A percentile compares a stretch with the other conserved stretches of the same genome.
phyloP scores from a whole-genome alignment of 2,329 filamentous ascomycete genomes.

The Phialophora tarda region DNA sequence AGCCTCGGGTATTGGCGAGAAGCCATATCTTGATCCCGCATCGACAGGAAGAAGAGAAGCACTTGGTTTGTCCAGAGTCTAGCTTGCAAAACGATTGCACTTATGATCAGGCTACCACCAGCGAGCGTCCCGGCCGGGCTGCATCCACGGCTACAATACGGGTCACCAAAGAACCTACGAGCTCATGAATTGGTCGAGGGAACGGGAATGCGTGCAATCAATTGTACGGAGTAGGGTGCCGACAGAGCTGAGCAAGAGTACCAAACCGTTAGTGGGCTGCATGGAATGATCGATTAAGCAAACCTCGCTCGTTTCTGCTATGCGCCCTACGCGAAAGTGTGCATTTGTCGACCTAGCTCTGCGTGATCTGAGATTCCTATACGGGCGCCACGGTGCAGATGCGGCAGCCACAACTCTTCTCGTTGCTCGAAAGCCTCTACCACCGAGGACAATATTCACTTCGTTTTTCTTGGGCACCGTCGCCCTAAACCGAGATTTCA shows the following conservation, averaged over 20 bases:
- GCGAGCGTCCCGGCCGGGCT: not conserved
- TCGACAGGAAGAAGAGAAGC: conserved; percentile 41
- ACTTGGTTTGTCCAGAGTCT: conserved; percentile 29
- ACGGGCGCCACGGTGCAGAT: too few relatives aligned
- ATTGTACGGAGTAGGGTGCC: not conserved
- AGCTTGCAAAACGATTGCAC: not conserved
- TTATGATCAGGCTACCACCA: not conserved
- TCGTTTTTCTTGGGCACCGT: not conserved
- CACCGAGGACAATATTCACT: not conserved
- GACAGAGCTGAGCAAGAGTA: not conserved
- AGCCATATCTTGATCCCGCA: conserved; percentile 34
- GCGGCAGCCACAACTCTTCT: too few relatives aligned
- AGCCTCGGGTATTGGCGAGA: conserved; percentile 34
- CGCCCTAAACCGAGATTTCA: not conserved
- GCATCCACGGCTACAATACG: not conserved
- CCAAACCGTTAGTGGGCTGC: not conserved
- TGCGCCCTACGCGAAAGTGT: too few relatives aligned
- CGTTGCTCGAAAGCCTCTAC: not conserved
- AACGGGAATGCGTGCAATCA: not conserved
- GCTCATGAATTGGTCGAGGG: not conserved
- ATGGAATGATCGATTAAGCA: not conserved
- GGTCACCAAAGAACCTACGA: not conserved
- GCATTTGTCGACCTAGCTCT: too few relatives aligned
- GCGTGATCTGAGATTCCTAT: too few relatives aligned
- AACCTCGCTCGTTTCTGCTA: not conserved